Percentiles rank a stretch among this genome's conserved stretches.
Conservation (phyloP, 1,284 basidiomycete genomes). For the Melampsora larici-populina region DNA sequence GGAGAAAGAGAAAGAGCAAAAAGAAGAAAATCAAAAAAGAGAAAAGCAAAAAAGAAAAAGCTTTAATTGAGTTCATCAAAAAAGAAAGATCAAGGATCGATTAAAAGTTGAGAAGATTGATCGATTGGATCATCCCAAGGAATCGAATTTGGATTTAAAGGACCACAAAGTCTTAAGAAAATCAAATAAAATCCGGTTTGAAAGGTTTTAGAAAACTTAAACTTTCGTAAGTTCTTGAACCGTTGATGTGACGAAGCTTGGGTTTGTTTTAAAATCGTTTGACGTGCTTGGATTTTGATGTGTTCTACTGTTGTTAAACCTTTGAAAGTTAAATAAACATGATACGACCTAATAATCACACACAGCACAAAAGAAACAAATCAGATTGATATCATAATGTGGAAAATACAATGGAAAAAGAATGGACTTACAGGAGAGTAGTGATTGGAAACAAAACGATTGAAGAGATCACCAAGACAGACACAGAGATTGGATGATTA, state of each 20-base stretch:
- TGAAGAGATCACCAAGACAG: not conserved
- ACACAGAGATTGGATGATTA: not conserved
- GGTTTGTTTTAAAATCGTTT: not conserved
- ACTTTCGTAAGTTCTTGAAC: not conserved
- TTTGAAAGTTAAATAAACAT: conserved; percentile 21
- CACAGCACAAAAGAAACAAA: not conserved
- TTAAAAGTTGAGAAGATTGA: not conserved
- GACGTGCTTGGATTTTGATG: conserved; percentile 10
- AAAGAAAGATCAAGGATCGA: not conserved
- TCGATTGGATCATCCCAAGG: conserved; percentile 9
- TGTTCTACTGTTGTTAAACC: conserved; percentile 25
- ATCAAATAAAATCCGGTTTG: not conserved
- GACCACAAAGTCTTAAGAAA: conserved; percentile 16
- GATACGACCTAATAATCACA: conserved; percentile 11
- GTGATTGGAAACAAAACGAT: conserved; percentile 6
- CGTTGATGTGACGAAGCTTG: not conserved
- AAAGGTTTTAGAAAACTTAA: not conserved
- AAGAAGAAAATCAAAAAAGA: no score
- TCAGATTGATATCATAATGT: not conserved
- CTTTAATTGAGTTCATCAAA: no score
- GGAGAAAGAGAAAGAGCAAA: no score
- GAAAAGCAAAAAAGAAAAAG: no score
- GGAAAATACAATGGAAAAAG: not conserved
- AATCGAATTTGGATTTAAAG: not conserved
- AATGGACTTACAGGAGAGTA: not conserved